A percentile compares a stretch with the other conserved stretches of the same genome.
These are phyloP conservation scores for Tagetes erecta DNA, from an alignment of 129 eudicot genomes.

Conservation along the genomic window DNA sequence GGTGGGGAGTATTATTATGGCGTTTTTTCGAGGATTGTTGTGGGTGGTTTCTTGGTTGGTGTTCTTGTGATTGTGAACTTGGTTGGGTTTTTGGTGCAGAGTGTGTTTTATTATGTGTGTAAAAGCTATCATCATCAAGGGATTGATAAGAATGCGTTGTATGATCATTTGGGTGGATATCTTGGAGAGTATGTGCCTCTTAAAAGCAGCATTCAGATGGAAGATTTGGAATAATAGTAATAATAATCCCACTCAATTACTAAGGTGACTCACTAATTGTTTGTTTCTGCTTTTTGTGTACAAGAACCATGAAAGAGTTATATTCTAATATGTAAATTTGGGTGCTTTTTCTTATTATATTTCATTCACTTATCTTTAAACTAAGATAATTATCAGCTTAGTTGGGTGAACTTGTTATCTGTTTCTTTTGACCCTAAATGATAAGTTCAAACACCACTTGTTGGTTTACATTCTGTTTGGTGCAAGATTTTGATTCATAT, in stretches of 20 bases:
- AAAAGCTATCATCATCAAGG: constrained; percentile 84
- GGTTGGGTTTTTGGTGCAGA: constrained; percentile 81
- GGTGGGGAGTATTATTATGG: constrained; percentile 63
- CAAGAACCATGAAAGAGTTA: constrained; percentile 9
- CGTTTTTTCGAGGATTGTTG: constrained; percentile 59
- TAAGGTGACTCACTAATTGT: constrained; percentile 22
- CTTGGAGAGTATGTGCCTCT: constrained; percentile 96
- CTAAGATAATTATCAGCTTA: background rate
- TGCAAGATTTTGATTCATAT: background rate
- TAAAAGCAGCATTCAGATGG: constrained; percentile 96
- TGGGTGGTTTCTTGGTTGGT: constrained; percentile 90
- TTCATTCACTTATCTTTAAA: no score
- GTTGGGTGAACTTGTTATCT: background rate
- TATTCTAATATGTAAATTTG: constrained; percentile 27
- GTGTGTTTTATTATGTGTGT: constrained; percentile 92
- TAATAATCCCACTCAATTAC: background rate
- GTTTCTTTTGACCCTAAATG: background rate
- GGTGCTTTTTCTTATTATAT: background rate
- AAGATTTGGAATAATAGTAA: constrained; percentile 50
- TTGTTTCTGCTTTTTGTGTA: constrained; percentile 35
- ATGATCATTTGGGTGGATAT: constrained; percentile 89
- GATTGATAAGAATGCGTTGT: constrained; percentile 74
- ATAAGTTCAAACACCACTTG: background rate
- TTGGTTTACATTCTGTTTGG: background rate
- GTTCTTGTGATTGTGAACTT: constrained; percentile 80